Conservation (phyloP, 805 yeast species). For the baker's yeast (Saccharomyces cerevisiae) region DNA sequence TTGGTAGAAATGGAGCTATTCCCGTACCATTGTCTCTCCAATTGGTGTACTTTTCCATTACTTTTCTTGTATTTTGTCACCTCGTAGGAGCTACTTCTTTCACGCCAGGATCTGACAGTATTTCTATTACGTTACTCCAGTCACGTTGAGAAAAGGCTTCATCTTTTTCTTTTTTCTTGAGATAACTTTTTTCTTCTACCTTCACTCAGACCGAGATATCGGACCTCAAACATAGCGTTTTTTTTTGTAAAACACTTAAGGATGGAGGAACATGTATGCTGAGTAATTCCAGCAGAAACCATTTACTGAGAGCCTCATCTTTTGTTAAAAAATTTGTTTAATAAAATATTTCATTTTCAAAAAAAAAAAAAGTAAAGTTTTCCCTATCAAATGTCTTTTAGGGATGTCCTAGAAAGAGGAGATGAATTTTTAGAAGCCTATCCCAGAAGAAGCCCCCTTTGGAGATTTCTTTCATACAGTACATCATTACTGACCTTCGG, state of each 20-base stretch:
- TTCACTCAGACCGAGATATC: background rate
- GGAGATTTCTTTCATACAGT: constrained; percentile 63
- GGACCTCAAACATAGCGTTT: background rate
- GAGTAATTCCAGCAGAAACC: background rate
- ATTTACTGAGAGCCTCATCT: background rate
- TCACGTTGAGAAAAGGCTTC: background rate
- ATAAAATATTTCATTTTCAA: background rate
- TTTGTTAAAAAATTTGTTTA: background rate
- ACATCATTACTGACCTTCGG: constrained; percentile 62
- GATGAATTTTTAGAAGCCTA: constrained; percentile 57
- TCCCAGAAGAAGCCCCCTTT: constrained; percentile 48
- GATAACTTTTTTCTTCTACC: background rate
- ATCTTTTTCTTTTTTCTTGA: background rate
- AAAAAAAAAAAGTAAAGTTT: background rate
- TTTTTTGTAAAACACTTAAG: background rate
- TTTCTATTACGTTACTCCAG: background rate
- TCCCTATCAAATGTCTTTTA: constrained; percentile 48
- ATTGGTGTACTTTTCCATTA: constrained; percentile 74
- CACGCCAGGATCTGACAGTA: background rate
- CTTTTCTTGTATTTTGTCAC: background rate
- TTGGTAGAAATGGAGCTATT: constrained; percentile 81
- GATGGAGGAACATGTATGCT: background rate
- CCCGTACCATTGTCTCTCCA: constrained; percentile 92
- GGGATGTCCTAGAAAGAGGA: constrained; percentile 62
- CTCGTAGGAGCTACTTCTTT: background rate